Evolutionary conservation across 2,329 filamentous ascomycete species (phyloP), one percentile per base, ranked within the genome.

Genomic region (Epichloe baconii): DNA sequence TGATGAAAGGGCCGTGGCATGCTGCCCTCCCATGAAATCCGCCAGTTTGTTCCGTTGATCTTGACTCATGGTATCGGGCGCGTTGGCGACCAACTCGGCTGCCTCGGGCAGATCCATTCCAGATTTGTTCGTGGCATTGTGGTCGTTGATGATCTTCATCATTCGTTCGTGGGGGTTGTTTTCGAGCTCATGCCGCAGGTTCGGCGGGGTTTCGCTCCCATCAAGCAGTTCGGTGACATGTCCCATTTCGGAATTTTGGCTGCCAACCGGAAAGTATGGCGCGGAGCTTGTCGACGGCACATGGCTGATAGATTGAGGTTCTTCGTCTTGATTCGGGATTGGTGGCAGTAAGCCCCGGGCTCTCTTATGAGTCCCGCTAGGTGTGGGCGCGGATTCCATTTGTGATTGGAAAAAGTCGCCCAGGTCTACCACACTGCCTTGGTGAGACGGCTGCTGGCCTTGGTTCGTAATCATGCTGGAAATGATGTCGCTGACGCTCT

Each of bases 401-500:
- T 74, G 73, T 31, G 71, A 67, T 48, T 76, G 73, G 43, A 78
- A 68, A 55, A 79, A 75, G 52, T 83, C 80, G 45, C 77, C 77
- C 14, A 83, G 68, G 53, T 83, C 79, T 36, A 83, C 77, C 7
- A 84, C 76, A 52, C 70, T 80, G 26, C 78, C 78, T 53, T 76
- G 73, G 4, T 71, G 71, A 43, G 76, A 59, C 26, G 65, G 55
- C 53, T 68, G 66, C 52, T 70, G 69, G 38, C 66, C 73, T 59
- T 77, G 74, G 37, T 67, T 72, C 36, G 85, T 80, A 52, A 93
- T 83, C 53, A 86, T 79, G 57, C 82, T 84, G 4, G 83, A 81
- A 62, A 97, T 86, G 62, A 95, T 84, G 58, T 94, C 90, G 51
- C 86, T 82, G 42, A 97, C 78, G 54, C 87, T 91, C 62, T 87